A percentile compares a stretch with the other conserved stretches of the same genome.
phyloP scores from a whole-genome alignment of 2,329 filamentous ascomycete genomes.

The Talaromyces amestolkiae region DNA sequence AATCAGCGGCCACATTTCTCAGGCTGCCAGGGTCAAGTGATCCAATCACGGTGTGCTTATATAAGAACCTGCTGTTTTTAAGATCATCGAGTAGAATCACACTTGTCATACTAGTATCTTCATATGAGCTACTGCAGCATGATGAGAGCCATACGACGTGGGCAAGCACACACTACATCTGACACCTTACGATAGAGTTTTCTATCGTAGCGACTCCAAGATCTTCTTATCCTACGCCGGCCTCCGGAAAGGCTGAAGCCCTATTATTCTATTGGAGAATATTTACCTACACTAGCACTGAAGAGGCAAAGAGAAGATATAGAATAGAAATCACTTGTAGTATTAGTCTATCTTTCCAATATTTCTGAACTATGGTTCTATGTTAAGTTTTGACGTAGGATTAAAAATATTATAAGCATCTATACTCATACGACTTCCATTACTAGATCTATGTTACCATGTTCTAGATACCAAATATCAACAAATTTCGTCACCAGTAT shows the following conservation, averaged over 20 bases:
- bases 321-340: too few species aligned
- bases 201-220: neutral
- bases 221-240: neutral
- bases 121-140: too few species aligned
- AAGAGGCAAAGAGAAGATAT: too few species aligned
- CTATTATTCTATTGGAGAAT: too few species aligned
- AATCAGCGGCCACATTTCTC: neutral
- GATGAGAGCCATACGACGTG: neutral
- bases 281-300: too few species aligned
- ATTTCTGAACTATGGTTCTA: too few species aligned
- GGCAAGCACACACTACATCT: neutral
- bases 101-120: too few species aligned
- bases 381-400: too few species aligned
- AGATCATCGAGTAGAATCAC: neutral
- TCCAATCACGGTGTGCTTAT: constrained; percentile 19
- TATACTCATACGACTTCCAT: too few species aligned
- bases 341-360: too few species aligned
- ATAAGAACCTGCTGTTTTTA: neutral
- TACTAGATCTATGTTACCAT: neutral
- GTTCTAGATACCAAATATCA: neutral
- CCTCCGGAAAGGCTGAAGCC: too few species aligned
- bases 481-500: neutral
- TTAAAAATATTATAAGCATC: too few species aligned
- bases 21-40: constrained; percentile 11
- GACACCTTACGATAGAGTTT: neutral